Evolutionary conservation across 805 yeast species (phyloP), one percentile per base, ranked within the genome.

Genomic region (Ogataea pini): DNA sequence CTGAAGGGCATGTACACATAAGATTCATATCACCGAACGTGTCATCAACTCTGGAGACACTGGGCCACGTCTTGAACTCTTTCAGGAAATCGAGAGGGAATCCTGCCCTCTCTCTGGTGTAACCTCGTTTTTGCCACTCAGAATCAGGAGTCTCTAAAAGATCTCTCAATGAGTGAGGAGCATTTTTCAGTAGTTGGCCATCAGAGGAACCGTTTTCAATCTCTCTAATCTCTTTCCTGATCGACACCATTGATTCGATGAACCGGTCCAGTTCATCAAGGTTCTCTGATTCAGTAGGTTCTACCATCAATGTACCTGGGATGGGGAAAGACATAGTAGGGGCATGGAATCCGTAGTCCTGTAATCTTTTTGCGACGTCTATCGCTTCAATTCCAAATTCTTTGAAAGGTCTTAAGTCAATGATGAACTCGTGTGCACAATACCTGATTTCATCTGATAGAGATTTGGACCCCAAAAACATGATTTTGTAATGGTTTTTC

Each of bases 321-420:
- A 94, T 96, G 8, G 99, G 99, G 88, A 94, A 94, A 2, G 98
- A 94, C 88, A 94, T 84, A 20, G 99, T 94, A 53, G 99, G 99
- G 1, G 97, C 97, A 70, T 94, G 99, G 82, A 94, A 94, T 0
- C 98, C 97, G 67, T 92, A 94, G 71, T 94, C 99, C 72, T 94
- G 98, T 51, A 94, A 77, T 69, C 99, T 82, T 75, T 94, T 94
- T 48, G 99, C 98, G 50, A 94, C 83, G 67, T 94, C 99, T 59
- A 92, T 89, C 17, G 97, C 97, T 71, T 94, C 97, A 46, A 92
- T 76, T 18, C 96, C 96, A 43, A 79, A 58, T 1, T 78, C 68
- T 70, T 91, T 90, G 74, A 85, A 89, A 28, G 84, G 88, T 67
- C 98, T 82, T 55, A 91, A 74, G 68, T 94, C 99, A 49, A 94